These are phyloP conservation scores for Naganishia antarctica DNA, from an alignment of 768 basidiomycete genomes.

Conservation along the genomic window DNA sequence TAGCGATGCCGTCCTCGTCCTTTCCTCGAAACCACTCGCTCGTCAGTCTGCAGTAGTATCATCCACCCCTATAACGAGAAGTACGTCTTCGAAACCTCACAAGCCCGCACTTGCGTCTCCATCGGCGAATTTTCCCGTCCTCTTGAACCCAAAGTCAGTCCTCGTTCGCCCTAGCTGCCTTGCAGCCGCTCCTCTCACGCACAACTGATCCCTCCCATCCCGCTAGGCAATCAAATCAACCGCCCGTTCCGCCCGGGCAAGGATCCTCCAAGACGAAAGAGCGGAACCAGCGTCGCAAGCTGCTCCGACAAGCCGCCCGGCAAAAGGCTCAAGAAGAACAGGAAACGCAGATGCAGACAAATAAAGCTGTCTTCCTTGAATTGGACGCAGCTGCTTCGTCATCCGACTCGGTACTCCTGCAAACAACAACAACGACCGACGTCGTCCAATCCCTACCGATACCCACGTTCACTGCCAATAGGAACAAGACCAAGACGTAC, in stretches of 20 bases:
- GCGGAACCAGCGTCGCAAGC: conserved; percentile 24
- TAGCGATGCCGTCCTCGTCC: not conserved
- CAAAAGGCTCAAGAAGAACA: not conserved
- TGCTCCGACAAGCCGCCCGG: conserved; percentile 8
- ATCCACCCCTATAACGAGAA: not conserved
- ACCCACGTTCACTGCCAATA: conserved; percentile 14
- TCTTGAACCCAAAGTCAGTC: conserved; percentile 9
- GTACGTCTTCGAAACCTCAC: too few relatives aligned
- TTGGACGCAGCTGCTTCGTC: too few relatives aligned
- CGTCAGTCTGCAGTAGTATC: not conserved
- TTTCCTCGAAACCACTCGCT: not conserved
- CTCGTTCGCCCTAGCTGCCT: too few relatives aligned
- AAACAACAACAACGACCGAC: not conserved
- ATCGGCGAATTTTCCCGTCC: conserved; percentile 1
- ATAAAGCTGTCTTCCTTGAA: not conserved
- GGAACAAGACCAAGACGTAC: conserved; percentile 29
- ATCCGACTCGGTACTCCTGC: not conserved
- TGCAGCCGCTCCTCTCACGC: too few relatives aligned
- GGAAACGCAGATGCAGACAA: not conserved
- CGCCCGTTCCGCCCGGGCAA: conserved; percentile 24
- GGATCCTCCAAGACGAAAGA: conserved; percentile 24
- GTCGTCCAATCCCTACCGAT: conserved; percentile 7
- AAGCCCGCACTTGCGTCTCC: not conserved
- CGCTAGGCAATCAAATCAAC: not conserved
- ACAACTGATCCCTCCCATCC: too few relatives aligned